Conservation (phyloP, 805 yeast genomes). For the Schwanniomyces polymorphus region DNA sequence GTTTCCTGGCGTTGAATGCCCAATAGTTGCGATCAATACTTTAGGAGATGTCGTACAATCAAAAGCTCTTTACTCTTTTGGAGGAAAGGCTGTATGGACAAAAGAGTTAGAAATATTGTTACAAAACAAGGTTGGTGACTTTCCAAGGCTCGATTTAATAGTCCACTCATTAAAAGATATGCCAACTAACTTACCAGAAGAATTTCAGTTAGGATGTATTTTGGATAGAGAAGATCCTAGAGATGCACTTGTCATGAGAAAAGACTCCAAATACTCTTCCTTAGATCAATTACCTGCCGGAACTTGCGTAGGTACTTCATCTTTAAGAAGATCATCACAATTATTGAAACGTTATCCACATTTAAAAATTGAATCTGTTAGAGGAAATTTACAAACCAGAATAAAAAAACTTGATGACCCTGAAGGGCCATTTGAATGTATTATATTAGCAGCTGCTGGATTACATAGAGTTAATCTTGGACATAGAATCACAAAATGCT, state of each 20-base stretch:
- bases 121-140: conserved; percentile 58
- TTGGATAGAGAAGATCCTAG: conserved; percentile 88
- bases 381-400: conserved; percentile 82
- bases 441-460: conserved; percentile 92
- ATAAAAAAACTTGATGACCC: conserved; percentile 76
- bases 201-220: conserved; percentile 86
- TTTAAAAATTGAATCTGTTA: conserved; percentile 74
- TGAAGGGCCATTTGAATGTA: conserved; percentile 62
- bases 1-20: conserved; percentile 68
- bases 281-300: conserved; percentile 81
- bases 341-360: conserved; percentile 75
- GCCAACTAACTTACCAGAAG: conserved; percentile 90
- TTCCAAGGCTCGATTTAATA: conserved; percentile 76
- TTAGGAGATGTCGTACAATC: conserved; percentile 87
- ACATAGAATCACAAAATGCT: conserved; percentile 70
- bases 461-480: conserved; percentile 69
- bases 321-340: conserved; percentile 92
- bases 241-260: conserved; percentile 82
- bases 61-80: conserved; percentile 89
- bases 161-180: conserved; percentile 92
- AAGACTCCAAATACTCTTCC: conserved; percentile 58
- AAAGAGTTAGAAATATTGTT: conserved; percentile 85
- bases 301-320: conserved; percentile 89
- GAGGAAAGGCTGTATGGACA: conserved; percentile 97
- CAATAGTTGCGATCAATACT: conserved; percentile 78